Evolutionary conservation across 2,329 filamentous ascomycete species (phyloP).

Genomic region (Calonectria pseudoreteaudii): DNA sequence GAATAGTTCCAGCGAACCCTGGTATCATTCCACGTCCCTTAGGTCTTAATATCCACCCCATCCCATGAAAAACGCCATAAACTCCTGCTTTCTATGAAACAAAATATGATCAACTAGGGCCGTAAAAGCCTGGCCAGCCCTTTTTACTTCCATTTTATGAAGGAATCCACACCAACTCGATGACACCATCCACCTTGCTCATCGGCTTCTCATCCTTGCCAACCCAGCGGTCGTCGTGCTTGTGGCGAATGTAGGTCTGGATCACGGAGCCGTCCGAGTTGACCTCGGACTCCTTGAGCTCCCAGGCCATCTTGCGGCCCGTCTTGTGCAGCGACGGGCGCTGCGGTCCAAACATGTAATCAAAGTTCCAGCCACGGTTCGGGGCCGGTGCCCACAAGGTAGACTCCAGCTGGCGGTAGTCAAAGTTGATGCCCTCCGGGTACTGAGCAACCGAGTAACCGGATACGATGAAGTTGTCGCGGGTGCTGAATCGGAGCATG

Average conservation of each 20-base stretch:
- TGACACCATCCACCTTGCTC: slow-evolving; percentile 65
- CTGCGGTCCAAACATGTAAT: slow-evolving; percentile 64
- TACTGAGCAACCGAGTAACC: slow-evolving; percentile 72
- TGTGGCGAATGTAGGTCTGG: slow-evolving; percentile 66
- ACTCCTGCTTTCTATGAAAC: slow-evolving; percentile 15
- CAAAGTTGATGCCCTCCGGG: slow-evolving; percentile 62
- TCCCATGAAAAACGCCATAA: slow-evolving; percentile 16
- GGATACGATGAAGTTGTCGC: slow-evolving; percentile 66
- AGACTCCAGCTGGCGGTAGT: slow-evolving; percentile 62
- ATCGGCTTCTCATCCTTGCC: slow-evolving; percentile 59
- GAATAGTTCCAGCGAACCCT: not conserved
- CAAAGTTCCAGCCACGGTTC: slow-evolving; percentile 62
- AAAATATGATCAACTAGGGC: not conserved
- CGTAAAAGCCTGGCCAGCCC: not conserved
- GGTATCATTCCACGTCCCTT: slow-evolving; percentile 1
- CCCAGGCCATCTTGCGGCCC: slow-evolving; percentile 65
- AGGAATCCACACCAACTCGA: slow-evolving; percentile 69
- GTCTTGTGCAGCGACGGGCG: slow-evolving; percentile 60
- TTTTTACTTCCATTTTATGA: slow-evolving; percentile 24
- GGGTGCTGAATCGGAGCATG: slow-evolving; percentile 67
- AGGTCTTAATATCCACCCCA: not conserved
- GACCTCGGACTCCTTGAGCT: slow-evolving; percentile 62
- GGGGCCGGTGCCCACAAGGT: slow-evolving; percentile 63
- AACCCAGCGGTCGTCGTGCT: slow-evolving; percentile 66
- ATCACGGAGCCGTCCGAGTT: slow-evolving; percentile 62